Percentiles rank a stretch among this genome's conserved stretches.
These are phyloP conservation scores for Fraxinus platypoda DNA, from an alignment of 305 asterid species.

Conservation along the genomic window DNA sequence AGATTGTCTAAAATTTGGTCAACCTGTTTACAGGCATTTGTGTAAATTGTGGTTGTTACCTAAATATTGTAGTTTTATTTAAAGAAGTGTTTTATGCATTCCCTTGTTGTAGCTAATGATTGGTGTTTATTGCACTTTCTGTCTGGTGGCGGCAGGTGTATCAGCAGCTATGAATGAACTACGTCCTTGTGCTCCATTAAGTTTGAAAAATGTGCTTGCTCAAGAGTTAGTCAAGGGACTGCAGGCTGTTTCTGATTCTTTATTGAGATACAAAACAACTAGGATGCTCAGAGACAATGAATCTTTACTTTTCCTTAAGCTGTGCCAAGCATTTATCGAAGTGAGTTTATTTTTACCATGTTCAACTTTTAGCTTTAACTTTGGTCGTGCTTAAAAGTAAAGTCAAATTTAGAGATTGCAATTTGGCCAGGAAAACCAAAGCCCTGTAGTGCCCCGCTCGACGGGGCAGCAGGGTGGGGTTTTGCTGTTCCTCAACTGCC, in stretches of 20 bases:
- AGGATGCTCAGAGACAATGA: constrained; percentile 55
- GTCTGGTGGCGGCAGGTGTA: constrained; percentile 55
- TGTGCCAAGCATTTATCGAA: constrained; percentile 78
- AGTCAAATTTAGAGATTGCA: not conserved
- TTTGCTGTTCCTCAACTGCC: no score
- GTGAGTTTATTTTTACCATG: constrained; percentile 33
- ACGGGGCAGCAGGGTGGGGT: no score
- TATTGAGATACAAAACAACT: constrained; percentile 55
- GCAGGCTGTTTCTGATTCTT: constrained; percentile 58
- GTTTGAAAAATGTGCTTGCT: constrained; percentile 56
- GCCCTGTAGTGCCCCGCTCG: no score
- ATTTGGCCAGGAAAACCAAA: no score
- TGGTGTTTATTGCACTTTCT: constrained; percentile 3
- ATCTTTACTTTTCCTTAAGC: constrained; percentile 71
- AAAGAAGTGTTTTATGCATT: not conserved
- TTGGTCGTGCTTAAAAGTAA: not conserved
- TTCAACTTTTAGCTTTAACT: not conserved
- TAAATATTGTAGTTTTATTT: not conserved
- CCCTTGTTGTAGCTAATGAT: not conserved
- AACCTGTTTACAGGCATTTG: not conserved
- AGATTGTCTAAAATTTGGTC: constrained; percentile 12
- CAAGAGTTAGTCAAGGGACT: constrained; percentile 43
- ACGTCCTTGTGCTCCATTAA: constrained; percentile 84
- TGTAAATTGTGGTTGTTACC: not conserved
- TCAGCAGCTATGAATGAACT: constrained; percentile 90